Evolutionary conservation across 768 basidiomycete species (phyloP).

Genomic region (Suillus placidus): DNA sequence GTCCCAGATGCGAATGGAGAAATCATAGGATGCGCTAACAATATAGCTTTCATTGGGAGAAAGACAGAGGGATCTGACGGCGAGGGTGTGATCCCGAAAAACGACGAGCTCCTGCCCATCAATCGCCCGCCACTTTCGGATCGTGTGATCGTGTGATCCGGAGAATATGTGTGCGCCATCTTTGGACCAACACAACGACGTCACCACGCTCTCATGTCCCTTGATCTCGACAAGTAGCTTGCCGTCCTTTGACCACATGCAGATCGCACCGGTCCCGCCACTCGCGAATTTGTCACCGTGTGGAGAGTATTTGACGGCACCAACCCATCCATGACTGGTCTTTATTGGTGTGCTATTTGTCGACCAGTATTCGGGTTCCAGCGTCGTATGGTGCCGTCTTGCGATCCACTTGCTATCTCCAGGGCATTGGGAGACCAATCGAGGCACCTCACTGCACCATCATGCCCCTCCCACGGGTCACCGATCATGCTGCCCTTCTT

Average conservation of each 20-base stretch:
- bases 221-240: not conserved
- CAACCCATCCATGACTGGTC: not conserved
- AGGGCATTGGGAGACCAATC: constrained; percentile 19
- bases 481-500: too few relatives aligned
- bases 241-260: not conserved
- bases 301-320: not conserved
- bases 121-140: not conserved
- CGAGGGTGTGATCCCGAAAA: not conserved
- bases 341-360: not conserved
- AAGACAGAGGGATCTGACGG: not conserved
- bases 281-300: not conserved
- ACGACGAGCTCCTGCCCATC: not conserved
- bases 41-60: not conserved
- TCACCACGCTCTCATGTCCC: not conserved
- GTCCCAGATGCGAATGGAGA: not conserved
- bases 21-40: not conserved
- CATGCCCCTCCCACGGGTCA: constrained; percentile 3
- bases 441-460: not conserved
- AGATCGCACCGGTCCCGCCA: too few relatives aligned
- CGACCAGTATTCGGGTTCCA: constrained; percentile 15
- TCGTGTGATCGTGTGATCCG: not conserved
- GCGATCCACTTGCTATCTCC: constrained; percentile 15
- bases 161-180: not conserved
- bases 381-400: constrained; percentile 1
- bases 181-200: not conserved